phyloP scores from a whole-genome alignment of 1,139 yeast species.

The Eremothecium coryli region DNA sequence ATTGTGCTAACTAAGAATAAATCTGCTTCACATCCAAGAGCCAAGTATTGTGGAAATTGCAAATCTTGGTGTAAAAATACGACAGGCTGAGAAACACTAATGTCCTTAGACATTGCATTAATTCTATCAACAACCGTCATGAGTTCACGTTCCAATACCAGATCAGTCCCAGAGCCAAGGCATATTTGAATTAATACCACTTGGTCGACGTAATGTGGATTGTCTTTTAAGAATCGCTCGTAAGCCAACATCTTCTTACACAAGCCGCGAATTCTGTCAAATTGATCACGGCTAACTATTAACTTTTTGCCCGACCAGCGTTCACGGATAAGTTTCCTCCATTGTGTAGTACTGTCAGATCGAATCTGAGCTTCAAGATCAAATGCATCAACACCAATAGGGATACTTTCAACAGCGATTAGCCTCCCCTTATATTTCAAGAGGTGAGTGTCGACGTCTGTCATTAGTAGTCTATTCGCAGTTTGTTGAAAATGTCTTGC shows the following conservation, averaged over 20 bases:
- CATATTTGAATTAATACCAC: slow-evolving; percentile 81
- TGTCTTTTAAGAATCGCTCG: slow-evolving; percentile 59
- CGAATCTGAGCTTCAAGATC: slow-evolving; percentile 41
- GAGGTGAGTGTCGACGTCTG: slow-evolving; percentile 75
- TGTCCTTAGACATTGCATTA: slow-evolving; percentile 63
- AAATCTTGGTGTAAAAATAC: slow-evolving; percentile 81
- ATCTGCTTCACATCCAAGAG: slow-evolving; percentile 78
- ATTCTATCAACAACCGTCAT: slow-evolving; percentile 76
- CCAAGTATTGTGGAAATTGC: slow-evolving; percentile 81
- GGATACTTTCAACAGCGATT: slow-evolving; percentile 57
- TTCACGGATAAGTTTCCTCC: slow-evolving; percentile 65
- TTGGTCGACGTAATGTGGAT: slow-evolving; percentile 62
- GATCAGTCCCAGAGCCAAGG: slow-evolving; percentile 42
- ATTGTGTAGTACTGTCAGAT: slow-evolving; percentile 47
- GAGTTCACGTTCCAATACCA: slow-evolving; percentile 60
- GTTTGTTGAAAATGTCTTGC: slow-evolving; percentile 91
- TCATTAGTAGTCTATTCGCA: slow-evolving; percentile 70
- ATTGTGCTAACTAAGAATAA: slow-evolving; percentile 79
- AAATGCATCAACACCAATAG: slow-evolving; percentile 82
- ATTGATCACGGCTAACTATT: slow-evolving; percentile 80
- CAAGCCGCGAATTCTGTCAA: slow-evolving; percentile 81
- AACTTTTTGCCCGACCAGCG: slow-evolving; percentile 63
- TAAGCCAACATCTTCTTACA: slow-evolving; percentile 82
- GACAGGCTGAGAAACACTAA: slow-evolving; percentile 76
- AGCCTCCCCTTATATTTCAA: slow-evolving; percentile 58